Conservation (phyloP, 768 basidiomycete genomes). For the Leccinum fibrillosum region DNA sequence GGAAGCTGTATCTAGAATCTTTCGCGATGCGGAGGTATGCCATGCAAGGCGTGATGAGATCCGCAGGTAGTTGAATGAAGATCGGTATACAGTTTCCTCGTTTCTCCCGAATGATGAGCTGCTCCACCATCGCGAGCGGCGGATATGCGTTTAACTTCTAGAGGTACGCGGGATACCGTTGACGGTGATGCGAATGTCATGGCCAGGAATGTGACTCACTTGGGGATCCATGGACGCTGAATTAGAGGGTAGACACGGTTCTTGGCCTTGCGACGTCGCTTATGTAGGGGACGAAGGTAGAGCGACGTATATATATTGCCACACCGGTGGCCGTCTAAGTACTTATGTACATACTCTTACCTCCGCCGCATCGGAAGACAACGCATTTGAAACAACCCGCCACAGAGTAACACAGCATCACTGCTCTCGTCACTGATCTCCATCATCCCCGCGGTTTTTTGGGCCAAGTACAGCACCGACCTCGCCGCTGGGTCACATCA, state of each 20-base stretch:
- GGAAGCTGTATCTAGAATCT: conserved; percentile 90
- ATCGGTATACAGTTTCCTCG: conserved; percentile 91
- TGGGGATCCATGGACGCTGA: conserved; percentile 39
- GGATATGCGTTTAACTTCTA: conserved; percentile 71
- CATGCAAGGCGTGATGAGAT: conserved; percentile 94
- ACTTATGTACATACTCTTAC: background rate
- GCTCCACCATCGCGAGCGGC: conserved; percentile 69
- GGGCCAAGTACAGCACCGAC: background rate
- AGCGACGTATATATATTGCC: background rate
- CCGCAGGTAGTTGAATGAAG: conserved; percentile 89
- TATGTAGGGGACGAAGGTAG: conserved; percentile 5
- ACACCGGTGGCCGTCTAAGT: conserved; percentile 2
- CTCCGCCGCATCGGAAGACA: background rate
- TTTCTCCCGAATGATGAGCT: conserved; percentile 76
- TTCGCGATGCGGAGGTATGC: conserved; percentile 93
- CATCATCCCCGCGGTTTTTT: conserved; percentile 1
- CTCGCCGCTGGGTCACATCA: background rate
- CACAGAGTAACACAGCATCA: background rate
- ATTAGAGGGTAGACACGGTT: background rate
- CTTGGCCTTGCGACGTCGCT: background rate
- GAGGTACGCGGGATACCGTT: conserved; percentile 50
- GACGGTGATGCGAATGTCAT: conserved; percentile 32
- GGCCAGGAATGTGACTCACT: conserved; percentile 30
- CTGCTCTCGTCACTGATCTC: background rate
- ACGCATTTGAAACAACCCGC: background rate